Percentiles rank a stretch among this genome's conserved stretches.
Evolutionary conservation across 192 early-diverging fungal species (phyloP).

Genomic region (Coemansia sp.): DNA sequence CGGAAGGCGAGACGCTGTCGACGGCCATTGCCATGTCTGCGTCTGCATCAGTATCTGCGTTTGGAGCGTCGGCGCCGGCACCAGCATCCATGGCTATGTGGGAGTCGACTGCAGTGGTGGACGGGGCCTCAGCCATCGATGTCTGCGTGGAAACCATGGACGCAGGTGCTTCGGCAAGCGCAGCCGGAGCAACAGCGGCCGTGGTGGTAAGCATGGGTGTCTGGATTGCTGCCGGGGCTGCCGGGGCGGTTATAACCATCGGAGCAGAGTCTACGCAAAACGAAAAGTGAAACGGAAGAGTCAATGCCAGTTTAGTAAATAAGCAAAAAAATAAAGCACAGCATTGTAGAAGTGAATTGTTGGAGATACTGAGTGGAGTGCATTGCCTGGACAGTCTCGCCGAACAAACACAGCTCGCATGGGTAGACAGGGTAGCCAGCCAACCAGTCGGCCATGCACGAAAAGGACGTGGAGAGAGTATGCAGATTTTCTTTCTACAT

Average conservation of each 20-base stretch:
- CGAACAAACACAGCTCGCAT: too few relatives aligned
- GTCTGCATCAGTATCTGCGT: too few relatives aligned
- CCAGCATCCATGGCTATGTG: conserved; percentile 1
- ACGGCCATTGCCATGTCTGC: conserved; percentile 1
- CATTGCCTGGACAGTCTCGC: too few relatives aligned
- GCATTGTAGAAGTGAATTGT: too few relatives aligned
- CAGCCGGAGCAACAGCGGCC: conserved; percentile 19
- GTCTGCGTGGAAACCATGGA: conserved; percentile 1
- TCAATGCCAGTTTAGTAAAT: neutral
- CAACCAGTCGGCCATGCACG: too few relatives aligned
- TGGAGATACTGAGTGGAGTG: conserved; percentile 21
- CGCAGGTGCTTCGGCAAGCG: conserved; percentile 5
- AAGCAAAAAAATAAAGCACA: neutral
- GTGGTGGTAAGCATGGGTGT: conserved; percentile 19
- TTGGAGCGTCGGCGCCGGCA: conserved; percentile 16
- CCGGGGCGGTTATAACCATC: conserved; percentile 22
- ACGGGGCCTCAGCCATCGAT: neutral
- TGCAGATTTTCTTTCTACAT: neutral
- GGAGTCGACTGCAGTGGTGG: neutral
- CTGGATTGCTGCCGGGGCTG: conserved; percentile 12
- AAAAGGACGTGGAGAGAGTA: neutral
- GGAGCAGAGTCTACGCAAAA: conserved; percentile 37
- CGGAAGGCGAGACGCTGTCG: neutral
- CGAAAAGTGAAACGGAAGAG: neutral
- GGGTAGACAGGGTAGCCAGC: neutral